These are phyloP conservation scores for Pichia occidentalis DNA, from an alignment of 805 yeast species.

Conservation along the genomic window DNA sequence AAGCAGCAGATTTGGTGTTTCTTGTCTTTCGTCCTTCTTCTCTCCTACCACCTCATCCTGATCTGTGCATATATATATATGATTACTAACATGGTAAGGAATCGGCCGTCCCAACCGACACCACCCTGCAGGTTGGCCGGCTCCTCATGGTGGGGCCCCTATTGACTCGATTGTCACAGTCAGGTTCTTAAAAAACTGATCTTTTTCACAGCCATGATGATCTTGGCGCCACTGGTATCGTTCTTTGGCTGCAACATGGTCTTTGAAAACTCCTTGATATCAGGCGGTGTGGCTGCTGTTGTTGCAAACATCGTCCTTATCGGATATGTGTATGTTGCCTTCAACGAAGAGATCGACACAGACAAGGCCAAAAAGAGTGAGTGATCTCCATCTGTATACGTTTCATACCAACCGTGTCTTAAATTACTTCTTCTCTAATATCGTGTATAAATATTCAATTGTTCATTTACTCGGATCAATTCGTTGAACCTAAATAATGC, in stretches of 20 bases:
- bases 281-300: conserved; percentile 77
- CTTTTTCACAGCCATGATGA: conserved; percentile 73
- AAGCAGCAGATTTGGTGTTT: conserved; percentile 2
- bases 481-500: too few relatives aligned
- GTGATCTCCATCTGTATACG: neutral
- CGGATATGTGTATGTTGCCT: conserved; percentile 68
- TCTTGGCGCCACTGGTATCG: conserved; percentile 54
- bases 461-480: too few relatives aligned
- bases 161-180: conserved; percentile 26
- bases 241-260: conserved; percentile 41
- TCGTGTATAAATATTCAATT: too few relatives aligned
- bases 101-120: too few relatives aligned
- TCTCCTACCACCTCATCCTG: neutral
- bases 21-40: neutral
- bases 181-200: conserved; percentile 61
- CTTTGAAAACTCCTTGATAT: conserved; percentile 48
- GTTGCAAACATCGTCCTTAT: conserved; percentile 69
- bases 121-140: too few relatives aligned
- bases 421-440: too few relatives aligned
- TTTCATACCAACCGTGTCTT: too few relatives aligned
- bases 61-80: too few relatives aligned
- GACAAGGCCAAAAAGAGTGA: conserved; percentile 10
- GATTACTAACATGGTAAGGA: too few relatives aligned
- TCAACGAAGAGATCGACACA: conserved; percentile 49
- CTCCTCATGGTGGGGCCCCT: too few relatives aligned